Evolutionary conservation across 2,329 filamentous ascomycete species (phyloP).

Genomic region (Aspergillaceae sp.): DNA sequence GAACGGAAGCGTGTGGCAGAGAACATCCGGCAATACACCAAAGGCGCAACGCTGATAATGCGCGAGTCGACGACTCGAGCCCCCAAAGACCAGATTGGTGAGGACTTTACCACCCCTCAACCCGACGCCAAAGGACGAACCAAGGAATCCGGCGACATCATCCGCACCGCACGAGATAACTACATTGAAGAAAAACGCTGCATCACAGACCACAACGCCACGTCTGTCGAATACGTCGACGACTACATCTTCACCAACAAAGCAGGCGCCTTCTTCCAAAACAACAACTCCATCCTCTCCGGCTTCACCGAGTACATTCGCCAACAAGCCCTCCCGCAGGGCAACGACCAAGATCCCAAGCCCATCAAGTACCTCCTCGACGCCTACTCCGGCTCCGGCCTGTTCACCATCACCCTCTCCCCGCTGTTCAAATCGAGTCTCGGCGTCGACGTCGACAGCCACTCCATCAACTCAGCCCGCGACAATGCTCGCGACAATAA

Average conservation of each 20-base stretch:
- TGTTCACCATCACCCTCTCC: constrained; percentile 92
- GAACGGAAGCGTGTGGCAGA: constrained; percentile 68
- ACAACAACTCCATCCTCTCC: constrained; percentile 96
- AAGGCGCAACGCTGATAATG: constrained; percentile 79
- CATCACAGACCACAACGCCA: constrained; percentile 76
- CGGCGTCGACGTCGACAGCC: constrained; percentile 79
- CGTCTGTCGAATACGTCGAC: constrained; percentile 79
- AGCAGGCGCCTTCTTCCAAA: constrained; percentile 95
- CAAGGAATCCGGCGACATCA: constrained; percentile 34
- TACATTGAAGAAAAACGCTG: constrained; percentile 77
- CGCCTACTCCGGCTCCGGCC: constrained; percentile 92
- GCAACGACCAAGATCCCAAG: constrained; percentile 23
- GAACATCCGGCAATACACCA: constrained; percentile 63
- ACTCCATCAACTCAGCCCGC: constrained; percentile 69
- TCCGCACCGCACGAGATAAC: constrained; percentile 48
- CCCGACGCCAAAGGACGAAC: constrained; percentile 17
- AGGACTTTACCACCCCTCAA: constrained; percentile 12
- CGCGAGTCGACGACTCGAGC: constrained; percentile 71
- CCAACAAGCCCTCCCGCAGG: constrained; percentile 58
- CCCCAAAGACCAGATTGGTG: constrained; percentile 14
- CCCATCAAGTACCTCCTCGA: constrained; percentile 82
- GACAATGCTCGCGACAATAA: constrained; percentile 71
- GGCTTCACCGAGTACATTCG: constrained; percentile 81
- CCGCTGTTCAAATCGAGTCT: constrained; percentile 69
- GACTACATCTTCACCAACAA: constrained; percentile 80